Evolutionary conservation across 2,329 filamentous ascomycete genomes (phyloP).

Genomic region (Aspergillus pseudoterreus): DNA sequence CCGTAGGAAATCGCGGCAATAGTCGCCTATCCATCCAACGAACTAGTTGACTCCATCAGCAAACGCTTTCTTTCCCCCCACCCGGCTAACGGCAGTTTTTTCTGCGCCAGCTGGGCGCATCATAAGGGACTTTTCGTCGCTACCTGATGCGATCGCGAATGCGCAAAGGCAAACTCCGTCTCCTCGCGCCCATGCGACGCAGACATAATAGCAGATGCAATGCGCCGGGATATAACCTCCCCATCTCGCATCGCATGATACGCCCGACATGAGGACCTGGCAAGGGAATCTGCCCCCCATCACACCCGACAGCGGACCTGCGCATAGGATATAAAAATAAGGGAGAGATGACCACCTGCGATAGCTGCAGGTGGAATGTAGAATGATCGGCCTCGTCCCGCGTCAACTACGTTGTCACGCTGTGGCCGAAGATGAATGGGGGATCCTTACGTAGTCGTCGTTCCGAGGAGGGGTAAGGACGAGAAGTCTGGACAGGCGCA

Average conservation of each 20-base stretch:
- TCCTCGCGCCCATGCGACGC: neutral
- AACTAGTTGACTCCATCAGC: neutral
- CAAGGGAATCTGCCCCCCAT: neutral
- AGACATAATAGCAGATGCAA: neutral
- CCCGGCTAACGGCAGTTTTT: slow-evolving; percentile 15
- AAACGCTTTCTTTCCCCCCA: neutral
- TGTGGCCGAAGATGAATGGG: slow-evolving; percentile 4
- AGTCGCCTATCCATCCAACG: neutral
- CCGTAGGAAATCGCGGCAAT: neutral
- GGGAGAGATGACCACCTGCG: slow-evolving; percentile 3
- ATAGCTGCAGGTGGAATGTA: slow-evolving; percentile 2
- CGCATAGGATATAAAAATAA: neutral
- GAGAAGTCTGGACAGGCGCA: slow-evolving; percentile 23
- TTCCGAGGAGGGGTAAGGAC: slow-evolving; percentile 22
- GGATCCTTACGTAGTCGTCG: slow-evolving; percentile 18
- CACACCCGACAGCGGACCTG: neutral
- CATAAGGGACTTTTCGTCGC: slow-evolving; percentile 1
- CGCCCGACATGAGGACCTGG: neutral
- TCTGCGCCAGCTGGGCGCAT: slow-evolving; percentile 12
- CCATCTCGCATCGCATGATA: neutral
- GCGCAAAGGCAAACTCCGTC: neutral
- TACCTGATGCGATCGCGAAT: neutral
- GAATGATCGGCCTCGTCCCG: neutral
- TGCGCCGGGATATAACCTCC: neutral
- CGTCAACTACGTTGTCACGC: neutral